Conservation (phyloP, 257 asterid species). For the Echites panduratus region DNA sequence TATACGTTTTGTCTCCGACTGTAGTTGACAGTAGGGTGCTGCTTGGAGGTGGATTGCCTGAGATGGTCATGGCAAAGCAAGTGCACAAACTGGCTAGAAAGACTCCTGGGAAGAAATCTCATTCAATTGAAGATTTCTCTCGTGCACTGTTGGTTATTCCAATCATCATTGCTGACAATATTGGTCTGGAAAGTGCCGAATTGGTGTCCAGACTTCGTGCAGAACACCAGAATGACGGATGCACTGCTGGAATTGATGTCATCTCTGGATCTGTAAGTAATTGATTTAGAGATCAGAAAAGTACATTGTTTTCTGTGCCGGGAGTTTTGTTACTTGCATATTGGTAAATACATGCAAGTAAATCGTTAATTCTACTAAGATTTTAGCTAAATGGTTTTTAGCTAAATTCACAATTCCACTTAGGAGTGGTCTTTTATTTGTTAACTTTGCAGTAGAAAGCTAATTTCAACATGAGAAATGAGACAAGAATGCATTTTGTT, state of each 20-base stretch:
- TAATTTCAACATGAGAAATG: background rate
- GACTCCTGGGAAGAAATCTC: conserved; percentile 87
- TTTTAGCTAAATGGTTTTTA: too few species aligned
- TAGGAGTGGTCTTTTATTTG: background rate
- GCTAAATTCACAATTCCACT: background rate
- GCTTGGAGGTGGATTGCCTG: conserved; percentile 95
- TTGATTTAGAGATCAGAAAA: background rate
- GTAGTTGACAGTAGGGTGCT: conserved; percentile 80
- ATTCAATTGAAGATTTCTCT: conserved; percentile 88
- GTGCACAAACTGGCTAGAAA: conserved; percentile 80
- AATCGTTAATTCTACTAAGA: background rate
- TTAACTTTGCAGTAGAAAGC: too few species aligned
- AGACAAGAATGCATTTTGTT: background rate
- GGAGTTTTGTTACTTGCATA: background rate
- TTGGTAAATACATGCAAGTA: background rate
- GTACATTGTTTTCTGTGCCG: background rate
- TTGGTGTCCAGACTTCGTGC: conserved; percentile 86
- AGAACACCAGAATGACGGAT: conserved; percentile 76
- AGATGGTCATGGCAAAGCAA: conserved; percentile 92
- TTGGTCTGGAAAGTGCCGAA: conserved; percentile 87
- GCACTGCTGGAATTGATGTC: conserved; percentile 79
- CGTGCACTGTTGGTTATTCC: conserved; percentile 81
- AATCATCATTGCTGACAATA: conserved; percentile 84
- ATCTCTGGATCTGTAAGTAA: conserved; percentile 77
- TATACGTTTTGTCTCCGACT: conserved; percentile 87